Conservation (phyloP, 169 alveolate species). For the Eimeria sp. region DNA sequence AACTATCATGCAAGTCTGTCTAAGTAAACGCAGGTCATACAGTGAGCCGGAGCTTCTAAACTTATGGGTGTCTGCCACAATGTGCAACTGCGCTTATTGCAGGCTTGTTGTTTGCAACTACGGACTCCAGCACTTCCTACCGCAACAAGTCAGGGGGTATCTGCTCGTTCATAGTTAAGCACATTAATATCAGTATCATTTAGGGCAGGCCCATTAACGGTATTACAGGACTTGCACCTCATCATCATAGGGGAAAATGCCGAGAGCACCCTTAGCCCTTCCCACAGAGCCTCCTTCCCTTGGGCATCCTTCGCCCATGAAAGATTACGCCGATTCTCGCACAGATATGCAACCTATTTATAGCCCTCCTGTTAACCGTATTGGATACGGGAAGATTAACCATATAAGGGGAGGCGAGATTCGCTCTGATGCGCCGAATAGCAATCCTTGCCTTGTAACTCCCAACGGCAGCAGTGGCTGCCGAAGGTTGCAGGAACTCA, state of each 20-base stretch:
- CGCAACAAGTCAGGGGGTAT: not conserved
- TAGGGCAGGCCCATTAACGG: not conserved
- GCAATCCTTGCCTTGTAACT: not conserved
- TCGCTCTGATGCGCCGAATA: not conserved
- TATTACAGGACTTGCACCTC: not conserved
- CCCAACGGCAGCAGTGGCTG: not conserved
- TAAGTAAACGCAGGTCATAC: not conserved
- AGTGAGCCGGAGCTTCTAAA: not conserved
- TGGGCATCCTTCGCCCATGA: not conserved
- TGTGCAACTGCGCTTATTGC: not conserved
- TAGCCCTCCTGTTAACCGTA: not conserved
- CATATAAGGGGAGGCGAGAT: not conserved
- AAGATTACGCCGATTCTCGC: not conserved
- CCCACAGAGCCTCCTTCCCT: not conserved
- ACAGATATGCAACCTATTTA: not conserved
- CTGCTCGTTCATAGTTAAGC: not conserved
- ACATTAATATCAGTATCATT: not conserved
- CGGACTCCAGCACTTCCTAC: not conserved
- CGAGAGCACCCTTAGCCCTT: conserved; percentile 1
- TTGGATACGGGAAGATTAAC: not conserved
- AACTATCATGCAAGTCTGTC: not conserved
- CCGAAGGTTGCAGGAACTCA: not conserved
- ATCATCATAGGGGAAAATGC: not conserved
- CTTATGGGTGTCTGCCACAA: not conserved
- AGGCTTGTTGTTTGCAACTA: not conserved